These are phyloP conservation scores for Dalbergia oliveri DNA, from an alignment of 306 rosid species.

Conservation along the genomic window DNA sequence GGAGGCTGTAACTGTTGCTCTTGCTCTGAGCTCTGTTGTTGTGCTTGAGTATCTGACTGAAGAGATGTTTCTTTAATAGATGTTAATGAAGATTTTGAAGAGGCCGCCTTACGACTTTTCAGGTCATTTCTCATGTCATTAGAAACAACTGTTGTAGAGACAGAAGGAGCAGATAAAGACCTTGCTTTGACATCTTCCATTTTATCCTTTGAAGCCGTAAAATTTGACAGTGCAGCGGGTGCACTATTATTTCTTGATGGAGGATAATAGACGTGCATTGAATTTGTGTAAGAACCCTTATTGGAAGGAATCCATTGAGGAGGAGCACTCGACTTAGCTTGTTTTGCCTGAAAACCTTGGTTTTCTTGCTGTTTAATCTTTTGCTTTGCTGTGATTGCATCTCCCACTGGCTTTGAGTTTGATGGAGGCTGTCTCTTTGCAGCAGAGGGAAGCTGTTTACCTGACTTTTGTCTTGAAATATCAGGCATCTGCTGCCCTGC, in stretches of 20 bases:
- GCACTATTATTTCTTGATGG: conserved; percentile 75
- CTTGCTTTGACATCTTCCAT: conserved; percentile 58
- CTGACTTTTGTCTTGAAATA: conserved; percentile 61
- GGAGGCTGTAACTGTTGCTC: conserved; percentile 47
- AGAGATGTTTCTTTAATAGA: conserved; percentile 54
- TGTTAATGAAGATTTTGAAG: conserved; percentile 57
- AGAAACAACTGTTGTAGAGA: conserved; percentile 45
- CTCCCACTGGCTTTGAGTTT: conserved; percentile 59
- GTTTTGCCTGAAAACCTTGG: conserved; percentile 64
- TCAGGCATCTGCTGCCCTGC: conserved; percentile 59
- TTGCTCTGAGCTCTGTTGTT: conserved; percentile 47
- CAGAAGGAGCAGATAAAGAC: conserved; percentile 57
- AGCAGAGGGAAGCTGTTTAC: conserved; percentile 60
- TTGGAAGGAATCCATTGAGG: conserved; percentile 89
- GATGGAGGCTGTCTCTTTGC: conserved; percentile 65
- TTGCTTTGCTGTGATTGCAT: conserved; percentile 60
- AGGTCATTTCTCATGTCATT: conserved; percentile 58
- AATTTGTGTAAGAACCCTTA: conserved; percentile 75
- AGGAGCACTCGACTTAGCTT: conserved; percentile 75
- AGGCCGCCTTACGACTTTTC: conserved; percentile 53
- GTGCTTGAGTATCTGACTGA: conserved; percentile 40
- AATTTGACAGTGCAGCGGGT: conserved; percentile 64
- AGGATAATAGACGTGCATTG: conserved; percentile 89
- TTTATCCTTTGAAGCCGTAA: conserved; percentile 63
- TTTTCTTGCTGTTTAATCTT: conserved; percentile 75